Conservation (phyloP, 1,284 basidiomycete species). For the Apiotrichum laibachii region DNA sequence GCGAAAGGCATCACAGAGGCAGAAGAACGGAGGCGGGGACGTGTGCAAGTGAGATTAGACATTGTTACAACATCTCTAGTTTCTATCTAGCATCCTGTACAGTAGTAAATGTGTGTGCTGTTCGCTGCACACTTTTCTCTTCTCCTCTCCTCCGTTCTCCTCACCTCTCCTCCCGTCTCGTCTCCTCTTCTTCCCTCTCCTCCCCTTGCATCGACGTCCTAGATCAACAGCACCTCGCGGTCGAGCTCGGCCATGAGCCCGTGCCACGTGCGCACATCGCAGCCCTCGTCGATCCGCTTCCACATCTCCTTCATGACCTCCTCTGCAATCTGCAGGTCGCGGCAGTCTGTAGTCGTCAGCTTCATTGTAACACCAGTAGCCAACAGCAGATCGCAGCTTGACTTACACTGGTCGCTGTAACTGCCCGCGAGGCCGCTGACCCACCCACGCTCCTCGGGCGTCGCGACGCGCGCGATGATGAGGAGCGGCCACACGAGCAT, state of each 20-base stretch:
- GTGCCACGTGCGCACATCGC: slow-evolving; percentile 9
- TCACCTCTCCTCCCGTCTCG: no score
- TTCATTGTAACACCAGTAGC: not conserved
- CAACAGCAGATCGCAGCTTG: no score
- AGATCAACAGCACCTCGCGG: slow-evolving; percentile 4
- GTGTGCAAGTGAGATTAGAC: not conserved
- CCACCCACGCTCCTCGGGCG: slow-evolving; percentile 2
- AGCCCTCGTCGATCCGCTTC: slow-evolving; percentile 1
- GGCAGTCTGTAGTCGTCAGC: slow-evolving; percentile 9
- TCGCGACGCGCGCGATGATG: slow-evolving; percentile 1
- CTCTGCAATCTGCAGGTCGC: slow-evolving; percentile 4
- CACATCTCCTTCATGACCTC: slow-evolving; percentile 1
- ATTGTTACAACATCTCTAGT: not conserved
- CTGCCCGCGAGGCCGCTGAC: not conserved
- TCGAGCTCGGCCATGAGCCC: slow-evolving; percentile 23
- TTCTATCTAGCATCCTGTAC: not conserved
- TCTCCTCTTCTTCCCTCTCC: no score
- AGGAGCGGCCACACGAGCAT: slow-evolving; percentile 28
- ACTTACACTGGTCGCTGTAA: slow-evolving; percentile 8
- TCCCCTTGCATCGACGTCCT: not conserved
- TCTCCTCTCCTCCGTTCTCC: no score
- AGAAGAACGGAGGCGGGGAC: no score
- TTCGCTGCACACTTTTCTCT: no score
- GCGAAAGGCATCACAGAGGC: no score
- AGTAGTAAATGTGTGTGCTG: no score